Percentiles rank a stretch among this genome's conserved stretches.
These are phyloP conservation scores for Annulohypoxylon maeteangense DNA, from an alignment of 495 filamentous ascomycete species.

Conservation along the genomic window DNA sequence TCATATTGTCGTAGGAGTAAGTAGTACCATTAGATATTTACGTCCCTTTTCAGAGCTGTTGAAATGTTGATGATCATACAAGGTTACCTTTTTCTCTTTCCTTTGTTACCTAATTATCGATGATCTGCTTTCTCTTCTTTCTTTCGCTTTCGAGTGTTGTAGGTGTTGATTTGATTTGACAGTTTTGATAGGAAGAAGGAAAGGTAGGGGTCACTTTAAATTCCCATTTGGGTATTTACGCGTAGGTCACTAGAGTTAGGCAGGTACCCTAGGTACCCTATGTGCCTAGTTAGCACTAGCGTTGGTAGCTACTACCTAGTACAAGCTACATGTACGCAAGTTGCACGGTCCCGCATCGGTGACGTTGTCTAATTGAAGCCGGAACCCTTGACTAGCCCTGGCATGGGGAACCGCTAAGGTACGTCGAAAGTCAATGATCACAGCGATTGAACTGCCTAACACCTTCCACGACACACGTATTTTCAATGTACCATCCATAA, in stretches of 20 bases:
- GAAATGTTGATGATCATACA: slow-evolving; percentile 9
- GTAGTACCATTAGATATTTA: neutral
- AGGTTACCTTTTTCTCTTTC: slow-evolving; percentile 1
- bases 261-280: slow-evolving; percentile 22
- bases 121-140: neutral
- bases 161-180: neutral
- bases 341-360: slow-evolving; percentile 28
- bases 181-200: neutral
- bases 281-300: neutral
- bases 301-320: neutral
- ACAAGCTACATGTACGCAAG: slow-evolving; percentile 7
- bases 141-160: neutral
- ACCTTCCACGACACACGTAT: slow-evolving; percentile 13
- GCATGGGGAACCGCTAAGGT: slow-evolving; percentile 32
- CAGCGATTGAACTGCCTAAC: slow-evolving; percentile 10
- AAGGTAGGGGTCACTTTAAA: slow-evolving; percentile 3
- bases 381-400: slow-evolving; percentile 24
- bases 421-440: slow-evolving; percentile 28
- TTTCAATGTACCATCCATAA: slow-evolving; percentile 25
- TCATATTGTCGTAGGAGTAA: neutral
- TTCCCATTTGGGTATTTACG: slow-evolving; percentile 14
- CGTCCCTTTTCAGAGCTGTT: neutral
- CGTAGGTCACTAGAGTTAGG: slow-evolving; percentile 7
- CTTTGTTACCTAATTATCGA: slow-evolving; percentile 7
- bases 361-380: slow-evolving; percentile 33